Evolutionary conservation across 1,284 basidiomycete genomes (phyloP).

Genomic region (Stygiomarasmius scandens): DNA sequence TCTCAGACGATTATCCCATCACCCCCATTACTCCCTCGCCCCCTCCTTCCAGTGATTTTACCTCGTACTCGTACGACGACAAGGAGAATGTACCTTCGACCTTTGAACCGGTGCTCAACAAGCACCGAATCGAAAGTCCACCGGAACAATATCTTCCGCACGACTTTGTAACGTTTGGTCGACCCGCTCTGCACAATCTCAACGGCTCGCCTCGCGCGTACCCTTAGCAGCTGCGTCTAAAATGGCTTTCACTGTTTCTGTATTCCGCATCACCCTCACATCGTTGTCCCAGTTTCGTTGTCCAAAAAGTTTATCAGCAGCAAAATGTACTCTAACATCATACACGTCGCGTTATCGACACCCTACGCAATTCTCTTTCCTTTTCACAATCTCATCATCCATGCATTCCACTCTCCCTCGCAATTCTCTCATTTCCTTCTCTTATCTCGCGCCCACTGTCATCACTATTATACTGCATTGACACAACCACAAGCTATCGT

Average conservation of each 20-base stretch:
- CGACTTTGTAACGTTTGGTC: conserved; percentile 75
- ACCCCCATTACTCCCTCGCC: conserved; percentile 71
- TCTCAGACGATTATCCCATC: conserved; percentile 79
- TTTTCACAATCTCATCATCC: too few relatives aligned
- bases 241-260: conserved; percentile 13
- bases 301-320: conserved; percentile 47
- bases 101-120: conserved; percentile 72
- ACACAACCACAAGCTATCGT: background rate
- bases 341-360: conserved; percentile 61
- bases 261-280: conserved; percentile 14
- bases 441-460: conserved; percentile 49
- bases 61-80: conserved; percentile 55
- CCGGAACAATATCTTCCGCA: conserved; percentile 78
- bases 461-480: conserved; percentile 35
- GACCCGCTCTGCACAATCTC: conserved; percentile 70
- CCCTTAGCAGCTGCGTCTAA: conserved; percentile 47
- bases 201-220: conserved; percentile 60
- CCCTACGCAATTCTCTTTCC: conserved; percentile 36
- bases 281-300: conserved; percentile 33
- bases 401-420: too few relatives aligned
- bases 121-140: conserved; percentile 63
- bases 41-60: conserved; percentile 51
- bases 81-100: conserved; percentile 76
- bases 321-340: conserved; percentile 87
- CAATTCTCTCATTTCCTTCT: conserved; percentile 58